These are phyloP conservation scores for Cutaneotrichosporon sp. DNA, from an alignment of 1,284 basidiomycete species.

Conservation along the genomic window DNA sequence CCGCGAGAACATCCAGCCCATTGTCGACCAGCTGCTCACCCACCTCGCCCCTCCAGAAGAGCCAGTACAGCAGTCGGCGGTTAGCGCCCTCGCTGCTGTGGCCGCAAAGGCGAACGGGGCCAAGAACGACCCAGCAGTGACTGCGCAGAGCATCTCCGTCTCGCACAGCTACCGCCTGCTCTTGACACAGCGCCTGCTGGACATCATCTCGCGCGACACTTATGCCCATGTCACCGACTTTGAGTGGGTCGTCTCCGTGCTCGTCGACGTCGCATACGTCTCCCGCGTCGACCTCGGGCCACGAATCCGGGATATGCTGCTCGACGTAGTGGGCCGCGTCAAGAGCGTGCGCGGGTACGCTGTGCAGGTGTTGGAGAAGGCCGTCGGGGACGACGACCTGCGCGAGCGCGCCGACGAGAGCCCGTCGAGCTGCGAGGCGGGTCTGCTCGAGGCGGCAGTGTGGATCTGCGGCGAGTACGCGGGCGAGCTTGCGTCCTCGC, in stretches of 20 bases:
- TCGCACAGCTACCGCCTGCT: slow-evolving; percentile 76
- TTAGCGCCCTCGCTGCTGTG: slow-evolving; percentile 36
- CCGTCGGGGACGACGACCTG: slow-evolving; percentile 76
- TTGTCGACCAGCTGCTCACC: slow-evolving; percentile 81
- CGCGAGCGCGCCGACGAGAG: slow-evolving; percentile 56
- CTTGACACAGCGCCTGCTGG: slow-evolving; percentile 76
- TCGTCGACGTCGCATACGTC: slow-evolving; percentile 85
- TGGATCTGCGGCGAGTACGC: slow-evolving; percentile 96
- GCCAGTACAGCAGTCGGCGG: slow-evolving; percentile 38
- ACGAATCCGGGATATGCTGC: slow-evolving; percentile 75
- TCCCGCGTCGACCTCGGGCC: slow-evolving; percentile 73
- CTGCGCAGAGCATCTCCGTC: slow-evolving; percentile 53
- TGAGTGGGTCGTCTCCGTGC: slow-evolving; percentile 93
- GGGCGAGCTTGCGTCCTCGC: slow-evolving; percentile 37
- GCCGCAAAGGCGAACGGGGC: slow-evolving; percentile 24
- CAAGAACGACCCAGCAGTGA: slow-evolving; percentile 29
- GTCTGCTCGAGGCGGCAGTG: slow-evolving; percentile 86
- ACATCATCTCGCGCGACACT: slow-evolving; percentile 75
- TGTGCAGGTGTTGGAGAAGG: slow-evolving; percentile 74
- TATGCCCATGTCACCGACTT: slow-evolving; percentile 90
- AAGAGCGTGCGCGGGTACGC: slow-evolving; percentile 73
- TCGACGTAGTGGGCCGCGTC: slow-evolving; percentile 85
- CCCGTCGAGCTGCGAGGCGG: slow-evolving; percentile 38
- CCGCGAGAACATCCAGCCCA: slow-evolving; percentile 77
- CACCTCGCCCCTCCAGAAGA: slow-evolving; percentile 72